Base-by-base conservation (phyloP, 176 grass and related monocot species). In the Juncus inflexus region DNA sequence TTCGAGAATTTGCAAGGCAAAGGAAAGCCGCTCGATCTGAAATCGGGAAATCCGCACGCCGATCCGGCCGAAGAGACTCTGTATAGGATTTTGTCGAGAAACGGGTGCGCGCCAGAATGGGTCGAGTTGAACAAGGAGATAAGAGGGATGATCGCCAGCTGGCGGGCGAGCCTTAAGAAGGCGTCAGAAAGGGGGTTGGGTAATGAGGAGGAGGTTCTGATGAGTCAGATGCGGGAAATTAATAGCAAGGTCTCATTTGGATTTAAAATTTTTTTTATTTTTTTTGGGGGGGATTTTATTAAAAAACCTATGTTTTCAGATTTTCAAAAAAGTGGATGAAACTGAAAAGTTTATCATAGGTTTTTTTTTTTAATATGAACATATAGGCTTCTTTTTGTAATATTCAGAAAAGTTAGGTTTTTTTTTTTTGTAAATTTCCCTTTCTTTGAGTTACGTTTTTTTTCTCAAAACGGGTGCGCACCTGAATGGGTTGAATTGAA, bases 101-200 rank as follows among this genome's bases (percentile, higher is more conserved):
- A 90, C 6, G 86, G 80, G 5, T 95, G 86, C 52, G 86, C 78
- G 3, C 86, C 86, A 1, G 86, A 90, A 74, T 87, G 90, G 86
- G 81, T 95, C 35, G 86, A 95, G 19, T 64, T 95, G 55, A 95
- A 90, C 66, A 95, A 95, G 78, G 90, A 95, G 77, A 95, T 90
- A 16, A 75, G 71, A 60, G 78, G 55, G 6, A 74, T 77, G 72
- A 80, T 87, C 43, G 12, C 47, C 28, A 12, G 55, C 52, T 96
- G 87, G 91, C 83, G 87, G 41, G 65, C 49, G 15, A 69, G 78
- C 13, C 67, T 87, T 60, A 86, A 52, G 40, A 84, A 77, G 76
- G 76, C 87, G 58, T 87, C 81, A 81, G 76, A 50, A 6, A 83
- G 38, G 40, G 81, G 61, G 8, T 52, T 67, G 59, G 90, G 87